Percentiles rank a stretch among this genome's conserved stretches.
Conservation (phyloP, 306 rosid species). For the Malus orientalis region DNA sequence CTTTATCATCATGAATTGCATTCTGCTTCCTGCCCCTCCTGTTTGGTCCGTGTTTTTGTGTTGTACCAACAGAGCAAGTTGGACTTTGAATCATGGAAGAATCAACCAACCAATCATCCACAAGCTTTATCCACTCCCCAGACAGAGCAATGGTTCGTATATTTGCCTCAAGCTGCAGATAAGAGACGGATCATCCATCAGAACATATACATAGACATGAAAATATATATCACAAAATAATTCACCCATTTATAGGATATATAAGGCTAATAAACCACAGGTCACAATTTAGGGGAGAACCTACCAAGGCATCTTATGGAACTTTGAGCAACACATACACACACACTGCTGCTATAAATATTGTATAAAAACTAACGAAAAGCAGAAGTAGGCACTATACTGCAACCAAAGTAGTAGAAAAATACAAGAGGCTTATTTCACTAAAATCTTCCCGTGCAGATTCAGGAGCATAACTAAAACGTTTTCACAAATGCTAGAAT, state of each 20-base stretch:
- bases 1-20: conserved; percentile 44
- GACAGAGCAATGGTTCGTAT: conserved; percentile 55
- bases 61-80: conserved; percentile 42
- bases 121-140: conserved; percentile 77
- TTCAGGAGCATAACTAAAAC: neutral
- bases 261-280: neutral
- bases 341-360: neutral
- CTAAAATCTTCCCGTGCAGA: neutral
- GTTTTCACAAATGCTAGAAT: neutral
- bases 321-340: neutral
- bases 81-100: conserved; percentile 51
- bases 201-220: conserved; percentile 2
- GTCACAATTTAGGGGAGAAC: neutral
- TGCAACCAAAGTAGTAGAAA: neutral
- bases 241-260: neutral
- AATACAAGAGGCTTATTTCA: neutral
- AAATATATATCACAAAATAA: neutral
- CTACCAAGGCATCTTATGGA: neutral
- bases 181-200: conserved; percentile 16
- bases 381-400: neutral
- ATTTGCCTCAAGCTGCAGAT: conserved; percentile 82
- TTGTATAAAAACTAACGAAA: neutral
- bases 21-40: conserved; percentile 65
- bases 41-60: conserved; percentile 59
- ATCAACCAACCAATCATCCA: conserved; percentile 70